These are phyloP conservation scores for Ceratocystis eucalypticola DNA, from an alignment of 2,329 filamentous ascomycete species.

Conservation along the genomic window DNA sequence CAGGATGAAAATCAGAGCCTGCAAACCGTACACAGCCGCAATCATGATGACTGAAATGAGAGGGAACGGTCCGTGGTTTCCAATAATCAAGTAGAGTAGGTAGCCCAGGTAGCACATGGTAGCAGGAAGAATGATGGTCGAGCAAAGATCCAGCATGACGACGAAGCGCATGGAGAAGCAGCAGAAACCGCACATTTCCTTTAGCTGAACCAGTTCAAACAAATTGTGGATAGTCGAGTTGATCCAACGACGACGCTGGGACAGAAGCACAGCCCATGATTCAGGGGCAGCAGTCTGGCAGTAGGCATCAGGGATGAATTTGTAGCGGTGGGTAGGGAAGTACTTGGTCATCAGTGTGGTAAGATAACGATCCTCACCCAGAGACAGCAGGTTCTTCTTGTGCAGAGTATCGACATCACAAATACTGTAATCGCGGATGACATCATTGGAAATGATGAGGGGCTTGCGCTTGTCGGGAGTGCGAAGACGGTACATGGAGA, in stretches of 20 bases:
- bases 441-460: slow-evolving; percentile 76
- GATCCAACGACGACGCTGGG: slow-evolving; percentile 98
- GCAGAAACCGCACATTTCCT: slow-evolving; percentile 96
- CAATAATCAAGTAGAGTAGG: slow-evolving; percentile 67
- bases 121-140: slow-evolving; percentile 82
- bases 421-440: slow-evolving; percentile 80
- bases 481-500: slow-evolving; percentile 94
- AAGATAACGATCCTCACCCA: slow-evolving; percentile 93
- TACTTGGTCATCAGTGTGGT: slow-evolving; percentile 98
- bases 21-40: slow-evolving; percentile 84
- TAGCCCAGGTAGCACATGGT: slow-evolving; percentile 79
- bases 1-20: slow-evolving; percentile 89
- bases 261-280: slow-evolving; percentile 83
- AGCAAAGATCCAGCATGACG: slow-evolving; percentile 85
- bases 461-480: slow-evolving; percentile 90
- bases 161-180: slow-evolving; percentile 97
- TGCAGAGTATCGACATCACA: slow-evolving; percentile 88
- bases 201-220: slow-evolving; percentile 74
- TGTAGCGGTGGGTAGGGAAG: slow-evolving; percentile 90
- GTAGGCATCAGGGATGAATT: slow-evolving; percentile 87
- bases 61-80: slow-evolving; percentile 60
- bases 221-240: slow-evolving; percentile 98
- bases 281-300: slow-evolving; percentile 90
- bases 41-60: slow-evolving; percentile 79
- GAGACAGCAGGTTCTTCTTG: slow-evolving; percentile 86